Base-by-base conservation (phyloP, 202 grass and related monocot genomes). In the Musa balbisiana region DNA sequence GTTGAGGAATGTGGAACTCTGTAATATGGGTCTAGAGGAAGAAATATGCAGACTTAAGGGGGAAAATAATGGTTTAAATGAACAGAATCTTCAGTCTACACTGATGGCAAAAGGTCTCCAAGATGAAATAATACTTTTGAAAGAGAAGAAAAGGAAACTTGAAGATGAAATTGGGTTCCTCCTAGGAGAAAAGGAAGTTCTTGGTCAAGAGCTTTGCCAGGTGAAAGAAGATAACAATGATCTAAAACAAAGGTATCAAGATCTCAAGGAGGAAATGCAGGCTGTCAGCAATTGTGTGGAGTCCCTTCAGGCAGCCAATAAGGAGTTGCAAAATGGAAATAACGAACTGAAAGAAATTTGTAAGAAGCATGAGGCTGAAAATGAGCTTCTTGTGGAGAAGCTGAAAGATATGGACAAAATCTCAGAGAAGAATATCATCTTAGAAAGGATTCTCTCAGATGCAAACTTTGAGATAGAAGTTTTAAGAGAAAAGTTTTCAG, bases 291-390 rank as follows among this genome's bases (percentile, higher is more conserved):
- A 43, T 13, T 87, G 52, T 11, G 20, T 60, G 74, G 76, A 77
- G 72, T 67, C 50, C 76, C 78, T 84, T 59, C 83, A 78, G 64
- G 82, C 74, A 64, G 69, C 87, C 24, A 72, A 90, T 60, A 86
- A 85, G 55, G 81, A 86, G 50, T 54, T 90, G 87, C 83, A 87
- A 77, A 82, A 71, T 75, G 87, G 65, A 20, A 95, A 90, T 79
- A 80, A 82, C 26, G 88, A 90, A 78, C 82, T 99, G 78, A 95
- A 95, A 85, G 91, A 95, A 78, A 77, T 72, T 15, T 99, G 89
- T 80, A 81, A 73, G 49, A 98, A 89, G 82, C 84, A 84, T 92
- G 85, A 84, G 78, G 77, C 89, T 25, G 91, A 99, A 82, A 99
- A 83, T 23, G 83, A 75, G 25, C 73, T 92, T 88, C 85, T 95